Evolutionary conservation across 2,329 filamentous ascomycete genomes (phyloP), one percentile per base, ranked within the genome.

Genomic region (Dactylellina parvicollis): DNA sequence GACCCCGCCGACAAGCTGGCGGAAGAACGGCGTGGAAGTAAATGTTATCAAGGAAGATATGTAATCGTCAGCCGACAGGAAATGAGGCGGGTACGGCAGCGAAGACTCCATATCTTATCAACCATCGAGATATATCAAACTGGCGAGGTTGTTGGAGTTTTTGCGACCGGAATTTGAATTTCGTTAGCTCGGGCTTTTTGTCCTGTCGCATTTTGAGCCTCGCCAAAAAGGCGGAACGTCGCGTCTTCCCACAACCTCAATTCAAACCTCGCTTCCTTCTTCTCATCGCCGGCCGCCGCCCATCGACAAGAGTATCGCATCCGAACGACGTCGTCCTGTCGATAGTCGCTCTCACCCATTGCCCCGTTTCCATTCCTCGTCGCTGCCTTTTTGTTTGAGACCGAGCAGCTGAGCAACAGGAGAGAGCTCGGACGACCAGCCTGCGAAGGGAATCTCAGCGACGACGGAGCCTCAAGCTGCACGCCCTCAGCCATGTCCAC

Each of bases 1-100:
- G 0, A 98, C 91, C n/a, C 94, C 93, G 60, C 95, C 95, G 79
- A 92, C 96, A n/a, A 99, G 85, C 24, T 91, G 92, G 76, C 92
- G 90, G 77, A 97, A 92, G 0, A 92, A 84, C 60, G 89, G 86
- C 1, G 87, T 88, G 4, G 88, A 88, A 1, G 89, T 86, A 78
- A 98, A 96, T 18, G 87, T 80, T 24, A 98, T 84, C 10, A 98
- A 86, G 16, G 88, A 88, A 24, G 91, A 84, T 52, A 96, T 86
- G 80, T 96, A 99, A 59, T 88, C 86, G 50, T 96, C 91, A 4
- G 88, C 82, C 46, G 86, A 87, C 36, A 83, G 79, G 83, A 94
- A 97, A 16, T 55, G 38, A 7, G 32, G 9, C 4, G 44, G 38
- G 14, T 55, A 47, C 8, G 69, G 69, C 3, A 73, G 47, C 18